Percentiles rank a stretch among this genome's conserved stretches.
Conservation (phyloP, 106 monocot genomes). For the Phalaenopsis aphrodite region DNA sequence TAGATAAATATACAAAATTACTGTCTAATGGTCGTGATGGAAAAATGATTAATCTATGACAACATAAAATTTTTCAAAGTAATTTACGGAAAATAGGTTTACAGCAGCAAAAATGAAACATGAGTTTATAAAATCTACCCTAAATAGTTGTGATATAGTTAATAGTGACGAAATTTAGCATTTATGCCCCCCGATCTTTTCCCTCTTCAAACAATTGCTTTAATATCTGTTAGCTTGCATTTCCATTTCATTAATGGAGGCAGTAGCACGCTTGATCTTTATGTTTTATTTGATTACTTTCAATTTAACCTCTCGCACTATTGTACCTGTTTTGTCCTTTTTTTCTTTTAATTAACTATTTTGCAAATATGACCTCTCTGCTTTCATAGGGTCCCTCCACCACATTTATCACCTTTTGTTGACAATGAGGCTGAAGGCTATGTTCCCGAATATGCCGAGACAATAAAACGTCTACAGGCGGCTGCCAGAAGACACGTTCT, state of each 20-base stretch:
- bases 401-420: constrained; percentile 96
- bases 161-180: not conserved
- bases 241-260: no score
- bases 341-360: not conserved
- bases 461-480: constrained; percentile 69
- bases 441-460: constrained; percentile 88
- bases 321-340: not conserved
- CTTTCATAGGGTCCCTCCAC: constrained; percentile 64
- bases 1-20: no score
- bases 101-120: no score
- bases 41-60: no score
- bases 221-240: no score
- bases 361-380: not conserved
- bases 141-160: not conserved
- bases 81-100: no score
- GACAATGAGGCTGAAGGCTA: constrained; percentile 95
- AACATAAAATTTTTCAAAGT: no score
- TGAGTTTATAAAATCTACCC: no score
- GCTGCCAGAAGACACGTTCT: constrained; percentile 64
- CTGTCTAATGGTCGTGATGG: no score
- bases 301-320: not conserved
- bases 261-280: no score
- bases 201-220: not conserved
- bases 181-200: not conserved
- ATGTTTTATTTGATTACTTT: not conserved